Conservation (phyloP, 352 stramenopile genomes). For the Elongisporangium senticosum region DNA sequence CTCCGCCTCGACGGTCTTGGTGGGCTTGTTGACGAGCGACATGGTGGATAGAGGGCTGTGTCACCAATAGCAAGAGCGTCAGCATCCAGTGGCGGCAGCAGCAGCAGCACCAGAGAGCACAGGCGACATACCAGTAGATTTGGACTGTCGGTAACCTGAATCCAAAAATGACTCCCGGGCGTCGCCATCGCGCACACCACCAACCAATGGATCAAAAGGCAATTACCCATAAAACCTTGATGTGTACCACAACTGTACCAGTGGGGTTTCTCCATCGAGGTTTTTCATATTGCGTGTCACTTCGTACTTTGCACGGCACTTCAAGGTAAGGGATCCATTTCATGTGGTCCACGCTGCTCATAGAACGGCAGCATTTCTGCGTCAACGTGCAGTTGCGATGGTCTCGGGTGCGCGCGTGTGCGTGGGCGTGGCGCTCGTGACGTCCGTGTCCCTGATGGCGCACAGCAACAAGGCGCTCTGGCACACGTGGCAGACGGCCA, state of each 20-base stretch:
- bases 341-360: not conserved
- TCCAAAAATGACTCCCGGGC: slow-evolving; percentile 59
- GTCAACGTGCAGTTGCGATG: not conserved
- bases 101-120: not conserved
- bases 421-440: slow-evolving; percentile 66
- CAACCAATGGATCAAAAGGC: slow-evolving; percentile 11
- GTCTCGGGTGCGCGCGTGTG: slow-evolving; percentile 52
- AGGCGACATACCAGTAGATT: slow-evolving; percentile 57
- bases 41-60: slow-evolving; percentile 86
- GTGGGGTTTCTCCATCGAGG: not conserved
- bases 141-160: slow-evolving; percentile 90
- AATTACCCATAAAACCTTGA: slow-evolving; percentile 4
- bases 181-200: slow-evolving; percentile 10
- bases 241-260: not conserved
- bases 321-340: not conserved
- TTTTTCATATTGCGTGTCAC: not conserved
- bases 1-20: slow-evolving; percentile 80
- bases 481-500: slow-evolving; percentile 23
- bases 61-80: not conserved
- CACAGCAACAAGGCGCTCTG: slow-evolving; percentile 43
- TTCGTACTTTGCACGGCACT: not conserved
- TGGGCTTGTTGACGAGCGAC: slow-evolving; percentile 83
- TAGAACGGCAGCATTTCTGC: not conserved
- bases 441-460: slow-evolving; percentile 50
- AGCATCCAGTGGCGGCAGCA: not conserved